Percentiles rank a stretch among this genome's conserved stretches.
Conservation (phyloP, 805 yeast genomes). For the Saccharomycopsis sp. region DNA sequence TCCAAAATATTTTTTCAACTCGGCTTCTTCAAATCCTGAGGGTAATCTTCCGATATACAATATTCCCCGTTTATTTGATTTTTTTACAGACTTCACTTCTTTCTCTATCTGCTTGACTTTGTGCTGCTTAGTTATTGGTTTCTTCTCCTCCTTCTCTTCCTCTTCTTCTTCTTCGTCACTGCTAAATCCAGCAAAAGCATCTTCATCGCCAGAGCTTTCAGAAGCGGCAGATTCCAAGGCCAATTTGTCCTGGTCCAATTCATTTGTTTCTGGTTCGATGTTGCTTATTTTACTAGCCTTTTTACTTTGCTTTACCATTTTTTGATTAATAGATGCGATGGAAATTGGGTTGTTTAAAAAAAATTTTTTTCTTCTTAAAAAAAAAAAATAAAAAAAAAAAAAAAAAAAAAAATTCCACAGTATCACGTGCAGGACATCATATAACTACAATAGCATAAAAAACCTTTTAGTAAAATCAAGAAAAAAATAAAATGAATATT, state of each 20-base stretch:
- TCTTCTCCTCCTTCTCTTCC: background rate
- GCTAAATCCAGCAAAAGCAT: conserved; percentile 20
- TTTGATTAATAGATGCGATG: too few species aligned
- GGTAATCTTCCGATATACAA: conserved; percentile 91
- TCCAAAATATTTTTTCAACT: conserved; percentile 65
- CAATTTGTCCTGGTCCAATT: conserved; percentile 27
- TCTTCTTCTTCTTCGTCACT: conserved; percentile 17
- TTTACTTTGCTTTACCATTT: conserved; percentile 8
- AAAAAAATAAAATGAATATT: too few species aligned
- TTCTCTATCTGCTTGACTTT: conserved; percentile 24
- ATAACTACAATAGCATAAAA: too few species aligned
- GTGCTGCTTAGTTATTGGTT: conserved; percentile 10
- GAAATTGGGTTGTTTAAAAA: too few species aligned
- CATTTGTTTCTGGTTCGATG: conserved; percentile 23
- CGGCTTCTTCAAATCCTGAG: conserved; percentile 81
- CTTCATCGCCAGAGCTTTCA: conserved; percentile 19
- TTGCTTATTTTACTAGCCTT: conserved; percentile 11
- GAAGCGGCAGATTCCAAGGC: conserved; percentile 24
- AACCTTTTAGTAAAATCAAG: too few species aligned
- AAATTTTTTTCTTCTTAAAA: too few species aligned
- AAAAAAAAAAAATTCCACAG: too few species aligned
- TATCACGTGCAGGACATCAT: too few species aligned
- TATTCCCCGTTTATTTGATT: conserved; percentile 47
- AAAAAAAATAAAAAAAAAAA: too few species aligned
- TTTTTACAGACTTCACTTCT: conserved; percentile 23